These are phyloP conservation scores for Candida gorgasii DNA, from an alignment of 805 yeast species.

Conservation along the genomic window DNA sequence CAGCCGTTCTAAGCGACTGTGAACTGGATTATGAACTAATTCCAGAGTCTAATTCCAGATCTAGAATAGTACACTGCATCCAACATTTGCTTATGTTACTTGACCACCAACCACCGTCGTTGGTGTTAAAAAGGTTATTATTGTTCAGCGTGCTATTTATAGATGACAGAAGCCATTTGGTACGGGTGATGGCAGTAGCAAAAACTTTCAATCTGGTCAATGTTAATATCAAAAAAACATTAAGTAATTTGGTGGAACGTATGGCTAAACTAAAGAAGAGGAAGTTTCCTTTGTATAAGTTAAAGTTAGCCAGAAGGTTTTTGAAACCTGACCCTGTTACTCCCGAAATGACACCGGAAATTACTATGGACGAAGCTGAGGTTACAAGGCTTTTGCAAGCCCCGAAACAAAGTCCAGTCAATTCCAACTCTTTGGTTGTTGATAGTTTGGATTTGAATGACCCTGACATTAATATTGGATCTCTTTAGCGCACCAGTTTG, in stretches of 20 bases:
- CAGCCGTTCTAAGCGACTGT: constrained; percentile 16
- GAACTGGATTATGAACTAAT: constrained; percentile 17
- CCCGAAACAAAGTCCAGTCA: not conserved
- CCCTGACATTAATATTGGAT: constrained; percentile 15
- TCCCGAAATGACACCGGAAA: not conserved
- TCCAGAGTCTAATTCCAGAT: constrained; percentile 2
- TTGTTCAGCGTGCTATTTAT: constrained; percentile 24
- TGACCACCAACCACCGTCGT: constrained; percentile 24
- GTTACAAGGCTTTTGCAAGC: constrained; percentile 6
- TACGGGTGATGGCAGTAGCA: constrained; percentile 18
- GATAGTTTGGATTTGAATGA: constrained; percentile 7
- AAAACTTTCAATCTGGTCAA: constrained; percentile 22
- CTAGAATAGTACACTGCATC: constrained; percentile 7
- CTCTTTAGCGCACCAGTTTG: not conserved
- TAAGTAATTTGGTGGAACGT: constrained; percentile 27
- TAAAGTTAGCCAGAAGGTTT: constrained; percentile 1
- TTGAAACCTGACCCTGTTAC: not conserved
- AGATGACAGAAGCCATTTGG: constrained; percentile 17
- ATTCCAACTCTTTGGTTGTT: not conserved
- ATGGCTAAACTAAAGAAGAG: constrained; percentile 14
- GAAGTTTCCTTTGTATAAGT: constrained; percentile 5
- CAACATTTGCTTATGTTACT: constrained; percentile 2
- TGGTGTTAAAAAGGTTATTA: constrained; percentile 26
- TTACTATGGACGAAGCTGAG: constrained; percentile 9
- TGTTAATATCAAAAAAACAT: constrained; percentile 15